phyloP scores from a whole-genome alignment of 805 yeast species.

The Yamadazyma scolyti region DNA sequence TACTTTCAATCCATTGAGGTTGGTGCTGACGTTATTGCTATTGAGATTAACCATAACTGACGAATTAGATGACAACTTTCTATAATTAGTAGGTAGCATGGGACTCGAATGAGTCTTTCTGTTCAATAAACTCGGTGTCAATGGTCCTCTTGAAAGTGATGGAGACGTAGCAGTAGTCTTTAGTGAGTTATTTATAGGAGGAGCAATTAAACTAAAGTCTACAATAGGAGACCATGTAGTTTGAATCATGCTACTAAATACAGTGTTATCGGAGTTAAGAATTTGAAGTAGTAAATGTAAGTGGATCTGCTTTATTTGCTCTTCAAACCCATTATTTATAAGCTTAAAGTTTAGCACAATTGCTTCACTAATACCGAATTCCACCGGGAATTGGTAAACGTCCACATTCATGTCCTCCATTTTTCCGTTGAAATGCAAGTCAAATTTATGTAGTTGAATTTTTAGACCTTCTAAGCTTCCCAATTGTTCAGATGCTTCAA shows the following conservation, averaged over 20 bases:
- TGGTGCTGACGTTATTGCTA: constrained; percentile 14
- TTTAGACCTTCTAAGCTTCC: constrained; percentile 7
- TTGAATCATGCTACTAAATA: constrained; percentile 23
- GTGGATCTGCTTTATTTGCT: constrained; percentile 7
- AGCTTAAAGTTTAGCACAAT: constrained; percentile 33
- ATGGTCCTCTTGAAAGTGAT: constrained; percentile 2
- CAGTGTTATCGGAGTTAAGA: constrained; percentile 15
- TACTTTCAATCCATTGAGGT: constrained; percentile 34
- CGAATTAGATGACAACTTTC: constrained; percentile 11
- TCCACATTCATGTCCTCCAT: constrained; percentile 6
- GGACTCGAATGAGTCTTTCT: neutral
- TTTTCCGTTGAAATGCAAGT: constrained; percentile 9
- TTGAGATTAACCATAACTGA: constrained; percentile 35
- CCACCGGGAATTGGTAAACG: constrained; percentile 20
- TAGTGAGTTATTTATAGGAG: constrained; percentile 34
- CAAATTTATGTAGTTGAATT: constrained; percentile 6
- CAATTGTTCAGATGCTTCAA: constrained; percentile 44
- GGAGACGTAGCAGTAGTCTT: constrained; percentile 20
- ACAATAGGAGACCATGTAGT: constrained; percentile 39
- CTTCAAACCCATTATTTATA: constrained; percentile 22
- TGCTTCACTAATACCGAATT: constrained; percentile 24
- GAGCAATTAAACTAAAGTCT: constrained; percentile 34
- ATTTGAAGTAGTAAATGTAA: constrained; percentile 8
- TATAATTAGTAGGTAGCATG: neutral
- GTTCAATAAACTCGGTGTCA: neutral